These are phyloP conservation scores for Microsporum ferrugineum DNA, from an alignment of 2,329 filamentous ascomycete species.

Conservation along the genomic window DNA sequence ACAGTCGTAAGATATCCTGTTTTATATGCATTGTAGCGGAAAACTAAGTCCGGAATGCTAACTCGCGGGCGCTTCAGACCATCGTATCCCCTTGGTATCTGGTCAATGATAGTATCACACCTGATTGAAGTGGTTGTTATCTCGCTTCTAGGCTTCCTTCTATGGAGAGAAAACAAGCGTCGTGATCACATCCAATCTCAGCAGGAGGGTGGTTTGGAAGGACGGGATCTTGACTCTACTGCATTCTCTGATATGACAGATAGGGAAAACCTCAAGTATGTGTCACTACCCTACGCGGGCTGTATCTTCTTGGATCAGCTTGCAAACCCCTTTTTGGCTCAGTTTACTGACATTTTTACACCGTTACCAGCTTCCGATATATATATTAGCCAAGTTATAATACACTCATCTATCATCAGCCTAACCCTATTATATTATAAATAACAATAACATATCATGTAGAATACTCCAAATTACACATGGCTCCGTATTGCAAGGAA, in stretches of 20 bases:
- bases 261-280: slow-evolving; percentile 40
- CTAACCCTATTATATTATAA: too few relatives aligned
- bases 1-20: slow-evolving; percentile 31
- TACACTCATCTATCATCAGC: neutral
- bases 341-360: neutral
- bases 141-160: slow-evolving; percentile 34
- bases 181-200: slow-evolving; percentile 40
- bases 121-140: slow-evolving; percentile 42
- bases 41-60: neutral
- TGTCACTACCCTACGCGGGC: neutral
- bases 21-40: neutral
- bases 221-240: slow-evolving; percentile 38
- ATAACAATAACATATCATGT: too few relatives aligned
- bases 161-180: slow-evolving; percentile 41
- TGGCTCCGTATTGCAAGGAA: too few relatives aligned
- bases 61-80: slow-evolving; percentile 23
- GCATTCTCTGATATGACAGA: slow-evolving; percentile 46
- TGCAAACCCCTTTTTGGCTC: too few relatives aligned
- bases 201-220: slow-evolving; percentile 37
- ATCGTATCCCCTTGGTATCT: slow-evolving; percentile 41
- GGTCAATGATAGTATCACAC: slow-evolving; percentile 47
- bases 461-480: too few relatives aligned
- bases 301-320: too few relatives aligned
- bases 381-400: slow-evolving; percentile 19
- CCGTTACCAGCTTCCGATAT: slow-evolving; percentile 20